Base-by-base conservation (phyloP, 331 rosid genomes). In the Malus hybrid region DNA sequence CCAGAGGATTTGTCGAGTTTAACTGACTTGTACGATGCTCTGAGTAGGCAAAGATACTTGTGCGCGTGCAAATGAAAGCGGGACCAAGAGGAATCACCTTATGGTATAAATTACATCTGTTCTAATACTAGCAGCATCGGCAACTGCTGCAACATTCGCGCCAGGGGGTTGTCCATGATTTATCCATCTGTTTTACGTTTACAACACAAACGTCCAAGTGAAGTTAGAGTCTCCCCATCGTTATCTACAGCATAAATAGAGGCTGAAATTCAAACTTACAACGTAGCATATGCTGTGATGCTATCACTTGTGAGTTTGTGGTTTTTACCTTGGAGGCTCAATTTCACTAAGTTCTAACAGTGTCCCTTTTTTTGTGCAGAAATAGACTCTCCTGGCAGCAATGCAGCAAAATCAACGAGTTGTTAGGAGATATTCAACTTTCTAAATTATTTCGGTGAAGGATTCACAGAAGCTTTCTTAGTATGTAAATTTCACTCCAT, bases 71-170 rank as follows among this genome's bases (percentile, higher is more conserved):
- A 1, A 33, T 30, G 58, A 13, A 64, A 39, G 48, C 39, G 70
- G 48, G 48, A 42, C 48, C 48, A 76, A n/a, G 65, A 58, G 65
- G 57, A 66, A 73, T 73, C 46, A 91, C 97, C 98, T 93, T 82
- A 93, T 86, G 71, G 96, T 93, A 78, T 91, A 93, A 20, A 93
- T 91, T 63, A 90, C 90, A 58, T 83, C 81, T 76, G 78, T 75
- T 82, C 98, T 80, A 63, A 78, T 66, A 64, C 85, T 78, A 78
- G 89, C 88, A 80, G 87, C 90, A 79, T 88, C 95, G 30, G 96
- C 95, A 58, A 93, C 82, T 33, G 91, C 93, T 46, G 98, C 98
- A 56, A 91, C 93, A 86, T 93, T 80, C 63, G 98, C 97, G 55
- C 97, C 96, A 5, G 93, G 89, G 24, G 98, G 98, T 74, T 75